Evolutionary conservation across 345 rosid genomes (phyloP), one percentile per base, ranked within the genome.

Genomic region (Psidium friedrichsthalianum): DNA sequence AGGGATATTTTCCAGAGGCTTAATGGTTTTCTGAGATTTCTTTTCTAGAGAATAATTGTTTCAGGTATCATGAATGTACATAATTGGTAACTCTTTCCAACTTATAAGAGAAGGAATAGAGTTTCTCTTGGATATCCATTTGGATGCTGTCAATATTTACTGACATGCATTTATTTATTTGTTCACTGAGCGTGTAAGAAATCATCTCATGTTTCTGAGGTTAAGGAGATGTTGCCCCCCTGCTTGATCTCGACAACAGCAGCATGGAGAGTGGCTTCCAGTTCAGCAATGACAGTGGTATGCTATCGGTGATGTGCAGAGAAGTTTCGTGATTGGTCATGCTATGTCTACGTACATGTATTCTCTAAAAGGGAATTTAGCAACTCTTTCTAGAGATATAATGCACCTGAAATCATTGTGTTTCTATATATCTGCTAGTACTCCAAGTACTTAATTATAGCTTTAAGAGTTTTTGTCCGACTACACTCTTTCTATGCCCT

Each of bases 241-340:
- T 90, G 78, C 86, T 87, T 83, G 90, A 90, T 86, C 90, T 89
- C 76, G 88, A 20, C 90, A 90, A 64, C 90, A 89, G 88, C 92
- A 89, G 87, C 92, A 90, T 87, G 90, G 89, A 56, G 92, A 89
- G 20, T 87, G 92, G 92, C 90, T 90, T 56, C 90, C 89, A 56
- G 90, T 90, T 90, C 92, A 69, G 92, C 92, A 76, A 90, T 90
- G 92, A 88, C 87, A 87, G 88, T 86, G 0, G 92, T 89, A 85
- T 84, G 89, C 82, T 29, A 59, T n/a, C 9, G 1, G 69, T n/a
- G 74, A 59, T 59, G 27, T 27, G 32, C 74, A 59, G 27, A 13
- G 40, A 59, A 59, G 40, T 59, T 27, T 16, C 83, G 29, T 18
- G 18, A 32, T 64, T 29, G 76, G 76, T 64, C 76, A 15, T 64